Evolutionary conservation across 2,329 filamentous ascomycete species (phyloP).

Genomic region (Trichoderma sp.): DNA sequence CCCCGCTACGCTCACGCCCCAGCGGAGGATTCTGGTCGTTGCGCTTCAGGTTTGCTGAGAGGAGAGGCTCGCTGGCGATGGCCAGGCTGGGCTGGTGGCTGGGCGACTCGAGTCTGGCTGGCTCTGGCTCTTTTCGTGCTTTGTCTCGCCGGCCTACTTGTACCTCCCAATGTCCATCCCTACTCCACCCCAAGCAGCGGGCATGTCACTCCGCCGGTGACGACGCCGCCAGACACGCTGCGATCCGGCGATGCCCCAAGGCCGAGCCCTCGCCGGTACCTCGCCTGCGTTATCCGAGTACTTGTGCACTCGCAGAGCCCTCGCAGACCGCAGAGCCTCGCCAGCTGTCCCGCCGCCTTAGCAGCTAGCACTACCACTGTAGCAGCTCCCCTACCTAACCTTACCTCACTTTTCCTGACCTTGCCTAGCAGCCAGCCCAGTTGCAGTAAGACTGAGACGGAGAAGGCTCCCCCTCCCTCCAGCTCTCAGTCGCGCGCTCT

Average conservation of each 20-base stretch:
- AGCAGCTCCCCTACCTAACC: constrained; percentile 23
- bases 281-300: constrained; percentile 17
- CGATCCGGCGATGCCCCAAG: constrained; percentile 1
- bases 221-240: constrained; percentile 12
- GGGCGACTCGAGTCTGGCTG: neutral
- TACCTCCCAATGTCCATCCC: too few species aligned
- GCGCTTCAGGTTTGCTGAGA: neutral
- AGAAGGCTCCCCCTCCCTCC: constrained; percentile 8
- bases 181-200: constrained; percentile 20
- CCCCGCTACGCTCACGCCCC: neutral
- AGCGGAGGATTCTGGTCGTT: neutral
- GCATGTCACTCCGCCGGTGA: constrained; percentile 15
- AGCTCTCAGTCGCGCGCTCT: constrained; percentile 14
- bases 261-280: constrained; percentile 1
- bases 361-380: neutral
- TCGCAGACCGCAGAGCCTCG: neutral
- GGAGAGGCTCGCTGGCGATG: neutral
- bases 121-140: neutral
- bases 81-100: neutral
- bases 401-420: constrained; percentile 4
- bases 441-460: constrained; percentile 24
- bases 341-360: neutral
- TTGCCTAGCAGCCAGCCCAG: constrained; percentile 20
- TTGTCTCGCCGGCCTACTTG: neutral
- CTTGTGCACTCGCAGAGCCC: neutral